phyloP scores from a whole-genome alignment of 345 rosid genomes.

The Eucalyptus tenuipes region DNA sequence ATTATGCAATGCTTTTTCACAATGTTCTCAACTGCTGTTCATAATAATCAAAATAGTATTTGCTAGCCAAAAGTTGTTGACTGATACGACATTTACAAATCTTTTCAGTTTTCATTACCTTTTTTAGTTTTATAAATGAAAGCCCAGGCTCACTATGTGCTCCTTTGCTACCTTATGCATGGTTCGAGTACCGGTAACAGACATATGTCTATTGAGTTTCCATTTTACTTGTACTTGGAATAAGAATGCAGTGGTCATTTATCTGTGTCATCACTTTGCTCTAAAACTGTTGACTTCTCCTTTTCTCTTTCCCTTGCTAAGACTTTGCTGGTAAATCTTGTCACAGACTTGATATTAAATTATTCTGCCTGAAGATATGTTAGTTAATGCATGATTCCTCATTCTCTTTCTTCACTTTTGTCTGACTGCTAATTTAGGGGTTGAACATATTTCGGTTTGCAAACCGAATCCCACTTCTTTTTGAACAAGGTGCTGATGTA shows the following conservation, averaged over 20 bases:
- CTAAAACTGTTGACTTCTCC: neutral
- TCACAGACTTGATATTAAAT: neutral
- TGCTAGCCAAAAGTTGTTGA: neutral
- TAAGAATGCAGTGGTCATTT: neutral
- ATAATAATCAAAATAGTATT: neutral
- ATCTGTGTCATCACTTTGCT: neutral
- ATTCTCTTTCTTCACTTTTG: neutral
- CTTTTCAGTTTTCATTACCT: neutral
- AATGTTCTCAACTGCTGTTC: neutral
- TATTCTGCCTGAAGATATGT: neutral
- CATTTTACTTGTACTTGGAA: neutral
- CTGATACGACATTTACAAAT: neutral
- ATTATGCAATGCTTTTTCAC: neutral
- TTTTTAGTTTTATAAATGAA: neutral
- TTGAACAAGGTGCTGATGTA: conserved; percentile 99
- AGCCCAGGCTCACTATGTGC: neutral
- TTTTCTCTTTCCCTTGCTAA: neutral
- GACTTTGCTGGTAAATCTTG: neutral
- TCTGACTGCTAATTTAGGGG: conserved; percentile 35
- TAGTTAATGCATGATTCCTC: neutral
- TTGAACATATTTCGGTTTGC: conserved; percentile 90
- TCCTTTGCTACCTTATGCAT: neutral
- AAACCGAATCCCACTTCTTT: conserved; percentile 90
- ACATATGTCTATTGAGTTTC: neutral
- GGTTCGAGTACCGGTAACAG: neutral